Base-by-base conservation (phyloP, 306 rosid species). In the Acacia acuminata region DNA sequence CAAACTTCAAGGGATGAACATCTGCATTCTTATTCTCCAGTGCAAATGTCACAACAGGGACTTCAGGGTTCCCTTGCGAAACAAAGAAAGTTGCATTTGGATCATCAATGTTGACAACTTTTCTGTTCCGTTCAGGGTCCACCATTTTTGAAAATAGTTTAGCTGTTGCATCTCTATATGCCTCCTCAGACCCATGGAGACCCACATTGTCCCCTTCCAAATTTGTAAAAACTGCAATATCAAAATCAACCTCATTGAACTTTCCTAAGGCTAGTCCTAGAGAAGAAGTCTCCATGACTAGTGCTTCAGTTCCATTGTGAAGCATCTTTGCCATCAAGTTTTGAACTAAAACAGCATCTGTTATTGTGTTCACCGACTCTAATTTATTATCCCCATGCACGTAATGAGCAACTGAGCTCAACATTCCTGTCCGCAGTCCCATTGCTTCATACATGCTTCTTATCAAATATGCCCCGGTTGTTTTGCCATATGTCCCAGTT, bases 301-400 rank as follows among this genome's bases (percentile, higher is more conserved):
- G 91, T 0, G 96, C 91, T 85, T 94, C 98, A 42, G 99, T 89
- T 61, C 97, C 99, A 84, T 96, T 96, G 51, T 89, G 96, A 42
- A 92, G 90, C 99, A 96, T 94, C 94, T 91, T 94, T 0, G 99
- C 98, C 97, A 92, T 94, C 91, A 94, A 74, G 82, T 87, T 90
- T 83, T 96, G 98, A 81, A 92, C 90, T 81, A 90, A 81, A 87
- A 96, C 94, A 81, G 93, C 91, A 91, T 96, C 99, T 0, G 84
- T 85, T 24, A 75, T 84, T 5, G 80, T 83, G 73, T 81, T 81
- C 2, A 87, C 86, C 2, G 90, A 76, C 73, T 96, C 99, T 91
- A 96, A 87, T 84, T 90, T 87, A 80, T 92, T 92, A 76, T 94
- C 96, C 87, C 97, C 96, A 17, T 93, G 98, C 34, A 96, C 86